phyloP scores from a whole-genome alignment of 805 yeast species.

The Hanseniaspora clermontiae region DNA sequence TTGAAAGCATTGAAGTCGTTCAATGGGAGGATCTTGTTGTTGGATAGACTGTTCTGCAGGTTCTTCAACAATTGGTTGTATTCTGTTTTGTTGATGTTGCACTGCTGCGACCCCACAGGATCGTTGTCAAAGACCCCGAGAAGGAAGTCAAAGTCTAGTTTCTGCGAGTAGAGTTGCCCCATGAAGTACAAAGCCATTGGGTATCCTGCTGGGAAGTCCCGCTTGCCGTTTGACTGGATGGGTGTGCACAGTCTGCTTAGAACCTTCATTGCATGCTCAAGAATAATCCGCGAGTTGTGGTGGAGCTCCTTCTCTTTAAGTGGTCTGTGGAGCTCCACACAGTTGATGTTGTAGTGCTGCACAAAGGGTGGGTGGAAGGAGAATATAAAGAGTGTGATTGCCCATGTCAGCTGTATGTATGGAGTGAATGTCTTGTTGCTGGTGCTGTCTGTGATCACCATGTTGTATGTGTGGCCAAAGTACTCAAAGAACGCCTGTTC shows the following conservation, averaged over 20 bases:
- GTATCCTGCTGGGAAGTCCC: conserved; percentile 26
- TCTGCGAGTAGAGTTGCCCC: conserved; percentile 51
- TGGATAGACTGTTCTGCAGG: conserved; percentile 16
- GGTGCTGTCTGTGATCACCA: conserved; percentile 21
- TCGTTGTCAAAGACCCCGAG: conserved; percentile 9
- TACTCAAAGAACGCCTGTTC: conserved; percentile 16
- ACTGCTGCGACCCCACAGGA: conserved; percentile 11
- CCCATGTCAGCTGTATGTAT: conserved; percentile 48
- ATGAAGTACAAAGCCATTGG: conserved; percentile 45
- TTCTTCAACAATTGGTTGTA: conserved; percentile 4
- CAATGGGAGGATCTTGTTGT: conserved; percentile 35
- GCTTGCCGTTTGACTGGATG: not conserved
- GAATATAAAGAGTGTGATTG: conserved; percentile 42
- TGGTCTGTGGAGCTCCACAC: conserved; percentile 31
- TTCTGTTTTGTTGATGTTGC: not conserved
- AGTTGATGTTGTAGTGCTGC: conserved; percentile 37
- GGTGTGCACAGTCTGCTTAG: conserved; percentile 40
- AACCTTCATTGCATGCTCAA: conserved; percentile 45
- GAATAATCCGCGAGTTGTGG: conserved; percentile 44
- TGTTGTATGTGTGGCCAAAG: conserved; percentile 21
- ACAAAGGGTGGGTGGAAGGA: conserved; percentile 33
- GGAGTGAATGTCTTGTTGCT: conserved; percentile 31
- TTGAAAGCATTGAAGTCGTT: conserved; percentile 53
- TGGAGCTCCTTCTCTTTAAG: conserved; percentile 34
- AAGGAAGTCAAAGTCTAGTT: conserved; percentile 30